A percentile compares a stretch with the other conserved stretches of the same genome.
Evolutionary conservation across 208 protist genomes (phyloP).

Genomic region (Wallacemonas sp.): DNA sequence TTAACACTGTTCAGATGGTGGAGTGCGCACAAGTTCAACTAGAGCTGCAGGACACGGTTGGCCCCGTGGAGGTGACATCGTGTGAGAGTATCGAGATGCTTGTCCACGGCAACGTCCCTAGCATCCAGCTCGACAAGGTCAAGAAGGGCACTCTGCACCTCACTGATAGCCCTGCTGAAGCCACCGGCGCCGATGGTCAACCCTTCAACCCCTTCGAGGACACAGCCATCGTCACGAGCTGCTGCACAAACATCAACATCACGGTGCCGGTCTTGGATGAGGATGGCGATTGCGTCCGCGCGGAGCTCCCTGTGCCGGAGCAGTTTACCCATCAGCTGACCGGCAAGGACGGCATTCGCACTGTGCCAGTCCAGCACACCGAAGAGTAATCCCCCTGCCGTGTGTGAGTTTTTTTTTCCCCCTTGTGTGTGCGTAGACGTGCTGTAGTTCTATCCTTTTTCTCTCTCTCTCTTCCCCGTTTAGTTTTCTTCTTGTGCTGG

Average conservation of each 20-base stretch:
- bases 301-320: conserved; percentile 32
- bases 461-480: background rate
- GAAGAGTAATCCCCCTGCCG: background rate
- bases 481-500: background rate
- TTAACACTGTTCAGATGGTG: conserved; percentile 29
- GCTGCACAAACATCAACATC: conserved; percentile 30
- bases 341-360: conserved; percentile 1
- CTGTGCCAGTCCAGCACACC: background rate
- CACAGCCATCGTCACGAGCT: conserved; percentile 28
- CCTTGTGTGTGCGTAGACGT: background rate
- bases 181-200: background rate
- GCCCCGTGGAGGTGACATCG: conserved; percentile 28
- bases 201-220: background rate
- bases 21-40: conserved; percentile 27
- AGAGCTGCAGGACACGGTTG: conserved; percentile 21
- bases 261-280: conserved; percentile 22
- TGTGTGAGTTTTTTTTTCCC: conserved; percentile 2
- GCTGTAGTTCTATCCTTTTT: conserved; percentile 2
- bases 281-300: conserved; percentile 26
- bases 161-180: background rate
- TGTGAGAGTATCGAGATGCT: conserved; percentile 27
- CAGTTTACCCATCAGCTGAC: conserved; percentile 24
- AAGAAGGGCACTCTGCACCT: conserved; percentile 18
- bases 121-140: conserved; percentile 24
- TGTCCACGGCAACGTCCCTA: conserved; percentile 23